phyloP scores from a whole-genome alignment of 768 basidiomycete species.

The Pisolithus orientalis region DNA sequence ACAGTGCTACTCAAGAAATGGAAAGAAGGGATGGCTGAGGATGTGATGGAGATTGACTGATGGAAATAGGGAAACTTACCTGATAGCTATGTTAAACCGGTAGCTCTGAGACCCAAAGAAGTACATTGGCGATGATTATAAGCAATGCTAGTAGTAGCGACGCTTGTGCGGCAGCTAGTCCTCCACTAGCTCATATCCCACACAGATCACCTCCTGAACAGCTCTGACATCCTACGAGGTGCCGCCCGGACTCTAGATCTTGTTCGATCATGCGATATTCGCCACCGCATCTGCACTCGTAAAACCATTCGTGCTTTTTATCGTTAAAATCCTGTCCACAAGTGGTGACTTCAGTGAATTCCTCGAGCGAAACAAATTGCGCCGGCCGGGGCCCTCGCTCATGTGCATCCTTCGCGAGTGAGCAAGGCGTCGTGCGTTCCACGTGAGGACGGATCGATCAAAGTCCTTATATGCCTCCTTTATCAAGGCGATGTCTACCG shows the following conservation, averaged over 20 bases:
- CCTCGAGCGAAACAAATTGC: slow-evolving; percentile 71
- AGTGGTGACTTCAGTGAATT: slow-evolving; percentile 36
- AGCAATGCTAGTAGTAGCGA: background rate
- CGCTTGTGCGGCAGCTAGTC: slow-evolving; percentile 13
- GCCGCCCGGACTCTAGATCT: slow-evolving; percentile 64
- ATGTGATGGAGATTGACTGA: slow-evolving; percentile 33
- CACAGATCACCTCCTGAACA: slow-evolving; percentile 86
- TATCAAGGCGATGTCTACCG: slow-evolving; percentile 47
- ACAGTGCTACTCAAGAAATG: slow-evolving; percentile 48
- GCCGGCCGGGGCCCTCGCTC: slow-evolving; percentile 58
- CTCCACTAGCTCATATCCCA: slow-evolving; percentile 63
- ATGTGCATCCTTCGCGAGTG: slow-evolving; percentile 1
- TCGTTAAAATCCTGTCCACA: slow-evolving; percentile 29
- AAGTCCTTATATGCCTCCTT: slow-evolving; percentile 61
- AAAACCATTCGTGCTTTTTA: slow-evolving; percentile 36
- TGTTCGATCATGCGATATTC: slow-evolving; percentile 48
- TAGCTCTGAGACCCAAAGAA: background rate
- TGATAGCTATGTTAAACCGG: background rate
- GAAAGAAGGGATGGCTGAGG: slow-evolving; percentile 31
- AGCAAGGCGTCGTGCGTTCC: slow-evolving; percentile 41
- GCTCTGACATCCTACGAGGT: slow-evolving; percentile 64
- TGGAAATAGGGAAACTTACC: background rate
- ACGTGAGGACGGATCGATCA: slow-evolving; percentile 47
- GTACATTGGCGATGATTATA: background rate
- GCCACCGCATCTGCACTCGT: slow-evolving; percentile 73